These are phyloP conservation scores for Colletotrichum liaoningense DNA, from an alignment of 2,329 filamentous ascomycete species.

Conservation along the genomic window DNA sequence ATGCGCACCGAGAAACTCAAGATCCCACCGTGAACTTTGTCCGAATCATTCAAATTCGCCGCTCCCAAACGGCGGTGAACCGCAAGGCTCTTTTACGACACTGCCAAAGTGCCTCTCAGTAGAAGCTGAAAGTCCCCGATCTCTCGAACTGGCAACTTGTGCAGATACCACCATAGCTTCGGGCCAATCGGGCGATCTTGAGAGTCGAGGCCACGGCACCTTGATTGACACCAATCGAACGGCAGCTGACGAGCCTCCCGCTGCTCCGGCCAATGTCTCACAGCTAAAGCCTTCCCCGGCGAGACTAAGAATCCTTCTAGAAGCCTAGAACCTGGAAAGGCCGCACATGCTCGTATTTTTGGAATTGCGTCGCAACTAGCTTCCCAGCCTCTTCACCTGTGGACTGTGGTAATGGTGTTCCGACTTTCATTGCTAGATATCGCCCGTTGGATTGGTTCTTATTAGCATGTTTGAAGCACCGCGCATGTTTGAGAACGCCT, in stretches of 20 bases:
- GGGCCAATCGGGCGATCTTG: slow-evolving; percentile 17
- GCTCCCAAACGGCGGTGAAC: slow-evolving; percentile 28
- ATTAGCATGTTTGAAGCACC: background rate
- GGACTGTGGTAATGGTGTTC: background rate
- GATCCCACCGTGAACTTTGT: background rate
- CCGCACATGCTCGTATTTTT: background rate
- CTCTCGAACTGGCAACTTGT: background rate
- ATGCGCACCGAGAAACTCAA: background rate
- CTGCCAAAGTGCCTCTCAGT: background rate
- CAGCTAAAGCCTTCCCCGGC: background rate
- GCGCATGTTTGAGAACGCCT: slow-evolving; percentile 11
- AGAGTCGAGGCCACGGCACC: background rate
- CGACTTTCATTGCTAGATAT: background rate
- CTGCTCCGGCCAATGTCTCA: background rate
- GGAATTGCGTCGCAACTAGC: background rate
- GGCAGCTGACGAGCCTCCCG: background rate
- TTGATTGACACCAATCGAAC: background rate
- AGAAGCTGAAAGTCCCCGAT: background rate
- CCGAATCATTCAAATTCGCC: background rate
- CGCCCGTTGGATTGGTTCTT: background rate
- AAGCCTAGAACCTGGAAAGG: background rate
- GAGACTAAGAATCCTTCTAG: slow-evolving; percentile 12
- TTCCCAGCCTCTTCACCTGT: background rate
- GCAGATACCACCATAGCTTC: background rate
- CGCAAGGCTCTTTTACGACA: background rate